Conservation (phyloP, 2,329 filamentous ascomycete genomes). For the Thyridium curvatum region DNA sequence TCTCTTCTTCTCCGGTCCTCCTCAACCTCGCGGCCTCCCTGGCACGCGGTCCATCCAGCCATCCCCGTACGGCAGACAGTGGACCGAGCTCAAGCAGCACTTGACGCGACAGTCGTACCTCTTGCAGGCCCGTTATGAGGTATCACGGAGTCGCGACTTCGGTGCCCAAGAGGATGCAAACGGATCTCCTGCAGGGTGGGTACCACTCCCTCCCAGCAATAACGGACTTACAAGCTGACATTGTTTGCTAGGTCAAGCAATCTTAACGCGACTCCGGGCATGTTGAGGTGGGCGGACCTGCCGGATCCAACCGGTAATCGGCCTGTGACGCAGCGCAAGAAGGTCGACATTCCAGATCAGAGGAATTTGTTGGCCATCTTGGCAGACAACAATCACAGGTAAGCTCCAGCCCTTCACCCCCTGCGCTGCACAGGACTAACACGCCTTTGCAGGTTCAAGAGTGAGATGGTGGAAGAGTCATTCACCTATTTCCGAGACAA, state of each 20-base stretch:
- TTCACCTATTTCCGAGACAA: conserved; percentile 48
- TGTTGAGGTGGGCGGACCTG: conserved; percentile 53
- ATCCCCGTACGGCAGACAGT: conserved; percentile 24
- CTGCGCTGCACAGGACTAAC: no score
- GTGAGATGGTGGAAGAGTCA: conserved; percentile 46
- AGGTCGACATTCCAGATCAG: conserved; percentile 49
- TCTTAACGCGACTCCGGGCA: conserved; percentile 36
- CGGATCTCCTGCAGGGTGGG: conserved; percentile 14
- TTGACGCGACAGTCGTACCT: conserved; percentile 51
- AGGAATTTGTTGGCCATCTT: conserved; percentile 40
- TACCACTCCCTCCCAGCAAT: background rate
- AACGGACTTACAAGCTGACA: background rate
- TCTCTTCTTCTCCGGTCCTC: conserved; percentile 45
- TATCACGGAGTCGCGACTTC: conserved; percentile 41
- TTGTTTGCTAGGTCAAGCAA: conserved; percentile 12
- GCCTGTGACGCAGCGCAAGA: conserved; percentile 46
- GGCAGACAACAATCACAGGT: conserved; percentile 47
- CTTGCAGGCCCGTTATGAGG: conserved; percentile 48
- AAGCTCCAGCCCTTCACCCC: conserved; percentile 11
- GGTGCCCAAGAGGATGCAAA: conserved; percentile 1
- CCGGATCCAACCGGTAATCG: conserved; percentile 47
- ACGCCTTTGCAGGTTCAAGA: conserved; percentile 35
- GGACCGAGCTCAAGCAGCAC: conserved; percentile 49
- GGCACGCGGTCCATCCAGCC: conserved; percentile 24
- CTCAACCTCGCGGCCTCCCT: conserved; percentile 35